These are phyloP conservation scores for Domatiomyces globalis DNA, from an alignment of 2,329 filamentous ascomycete genomes.

Conservation along the genomic window DNA sequence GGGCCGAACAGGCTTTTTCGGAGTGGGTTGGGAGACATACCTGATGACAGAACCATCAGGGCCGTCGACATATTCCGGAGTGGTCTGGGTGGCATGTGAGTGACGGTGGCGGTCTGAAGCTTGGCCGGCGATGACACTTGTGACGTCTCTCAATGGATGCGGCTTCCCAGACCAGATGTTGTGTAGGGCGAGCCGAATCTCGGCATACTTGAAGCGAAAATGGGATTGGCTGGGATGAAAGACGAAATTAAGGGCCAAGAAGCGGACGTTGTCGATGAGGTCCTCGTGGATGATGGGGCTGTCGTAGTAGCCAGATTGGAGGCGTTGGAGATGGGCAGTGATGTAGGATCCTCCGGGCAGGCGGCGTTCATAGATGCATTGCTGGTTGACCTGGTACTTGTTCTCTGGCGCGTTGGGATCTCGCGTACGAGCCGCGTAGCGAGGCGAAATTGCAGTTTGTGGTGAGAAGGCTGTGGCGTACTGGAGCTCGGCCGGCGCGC, in stretches of 20 bases:
- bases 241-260: slow-evolving; percentile 37
- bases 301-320: slow-evolving; percentile 37
- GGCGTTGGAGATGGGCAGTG: slow-evolving; percentile 36
- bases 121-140: not conserved
- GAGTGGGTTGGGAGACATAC: not conserved
- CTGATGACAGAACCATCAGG: not conserved
- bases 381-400: slow-evolving; percentile 25
- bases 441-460: slow-evolving; percentile 1
- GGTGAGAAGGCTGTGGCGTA: not conserved
- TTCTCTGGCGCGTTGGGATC: slow-evolving; percentile 28
- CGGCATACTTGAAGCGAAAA: slow-evolving; percentile 36
- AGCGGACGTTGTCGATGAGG: slow-evolving; percentile 32
- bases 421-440: slow-evolving; percentile 1
- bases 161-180: not conserved
- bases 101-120: not conserved
- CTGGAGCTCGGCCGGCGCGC: not conserved
- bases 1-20: slow-evolving; percentile 20
- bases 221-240: slow-evolving; percentile 33
- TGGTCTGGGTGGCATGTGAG: slow-evolving; percentile 6
- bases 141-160: not conserved
- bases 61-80: slow-evolving; percentile 1
- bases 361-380: slow-evolving; percentile 36
- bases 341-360: slow-evolving; percentile 36
- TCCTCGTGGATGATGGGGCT: slow-evolving; percentile 30
- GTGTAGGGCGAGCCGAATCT: slow-evolving; percentile 29